A percentile compares a stretch with the other conserved stretches of the same genome.
phyloP scores from a whole-genome alignment of 169 alveolate genomes.

The Theileria sp. region DNA sequence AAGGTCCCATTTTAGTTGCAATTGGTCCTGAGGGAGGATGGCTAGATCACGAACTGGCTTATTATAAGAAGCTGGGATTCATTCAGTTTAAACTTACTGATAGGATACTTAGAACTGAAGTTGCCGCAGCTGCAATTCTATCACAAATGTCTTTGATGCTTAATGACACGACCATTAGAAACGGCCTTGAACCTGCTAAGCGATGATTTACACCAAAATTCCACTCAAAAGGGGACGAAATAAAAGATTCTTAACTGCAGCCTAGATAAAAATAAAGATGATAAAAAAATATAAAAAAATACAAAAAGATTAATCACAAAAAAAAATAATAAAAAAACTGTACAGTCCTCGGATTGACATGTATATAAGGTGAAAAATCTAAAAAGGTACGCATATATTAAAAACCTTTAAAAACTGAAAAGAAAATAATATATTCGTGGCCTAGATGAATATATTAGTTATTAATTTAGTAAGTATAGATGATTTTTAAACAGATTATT shows the following conservation, averaged over 20 bases:
- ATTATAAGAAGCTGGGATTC: slow-evolving; percentile 39
- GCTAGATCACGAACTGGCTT: slow-evolving; percentile 65
- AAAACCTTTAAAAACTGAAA: not conserved
- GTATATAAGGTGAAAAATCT: too few relatives aligned
- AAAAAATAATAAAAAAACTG: too few relatives aligned
- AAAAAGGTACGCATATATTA: too few relatives aligned
- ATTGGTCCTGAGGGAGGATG: slow-evolving; percentile 82
- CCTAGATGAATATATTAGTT: not conserved
- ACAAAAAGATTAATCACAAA: too few relatives aligned
- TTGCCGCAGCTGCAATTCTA: slow-evolving; percentile 51
- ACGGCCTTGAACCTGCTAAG: slow-evolving; percentile 38
- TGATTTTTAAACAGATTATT: too few relatives aligned
- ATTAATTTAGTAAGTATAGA: not conserved
- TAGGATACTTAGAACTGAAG: slow-evolving; percentile 59
- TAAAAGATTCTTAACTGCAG: not conserved
- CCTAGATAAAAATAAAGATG: too few relatives aligned
- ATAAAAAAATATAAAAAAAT: too few relatives aligned
- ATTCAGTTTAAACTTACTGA: slow-evolving; percentile 33
- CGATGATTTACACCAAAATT: slow-evolving; percentile 2
- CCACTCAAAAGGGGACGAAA: not conserved
- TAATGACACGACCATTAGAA: slow-evolving; percentile 34
- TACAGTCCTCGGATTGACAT: too few relatives aligned
- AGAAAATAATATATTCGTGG: not conserved
- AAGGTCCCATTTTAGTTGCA: slow-evolving; percentile 73
- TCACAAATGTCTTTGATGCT: slow-evolving; percentile 47